Percentiles rank a stretch among this genome's conserved stretches.
Conservation (phyloP, 495 filamentous ascomycete species). For the Xanthoparmelia taractica region DNA sequence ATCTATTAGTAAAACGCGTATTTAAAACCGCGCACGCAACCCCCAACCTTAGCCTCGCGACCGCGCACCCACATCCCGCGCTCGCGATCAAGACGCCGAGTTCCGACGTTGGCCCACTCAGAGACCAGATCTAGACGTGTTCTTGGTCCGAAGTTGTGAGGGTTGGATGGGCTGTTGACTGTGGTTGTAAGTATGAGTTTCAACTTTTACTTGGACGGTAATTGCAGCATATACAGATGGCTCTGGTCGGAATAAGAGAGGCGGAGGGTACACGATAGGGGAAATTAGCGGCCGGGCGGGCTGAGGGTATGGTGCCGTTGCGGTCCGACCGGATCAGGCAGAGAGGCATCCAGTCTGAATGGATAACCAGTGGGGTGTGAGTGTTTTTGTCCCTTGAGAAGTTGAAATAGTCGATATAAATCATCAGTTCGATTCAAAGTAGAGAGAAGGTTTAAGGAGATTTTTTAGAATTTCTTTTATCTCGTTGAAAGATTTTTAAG, state of each 20-base stretch:
- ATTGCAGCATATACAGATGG: not conserved
- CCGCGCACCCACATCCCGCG: slow-evolving; percentile 17
- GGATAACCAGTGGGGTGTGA: slow-evolving; percentile 5
- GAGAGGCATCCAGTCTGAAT: slow-evolving; percentile 27
- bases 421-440: too few relatives aligned
- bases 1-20: too few relatives aligned
- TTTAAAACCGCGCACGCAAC: too few relatives aligned
- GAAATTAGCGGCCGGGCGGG: slow-evolving; percentile 15
- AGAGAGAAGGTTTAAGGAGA: too few relatives aligned
- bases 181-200: too few relatives aligned
- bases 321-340: slow-evolving; percentile 24
- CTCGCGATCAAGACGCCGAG: slow-evolving; percentile 22
- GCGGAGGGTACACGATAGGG: slow-evolving; percentile 2
- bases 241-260: not conserved
- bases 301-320: slow-evolving; percentile 10
- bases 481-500: too few relatives aligned
- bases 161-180: too few relatives aligned
- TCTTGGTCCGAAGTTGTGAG: slow-evolving; percentile 16
- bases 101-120: slow-evolving; percentile 23
- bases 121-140: slow-evolving; percentile 26
- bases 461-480: too few relatives aligned
- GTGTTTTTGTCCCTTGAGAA: too few relatives aligned
- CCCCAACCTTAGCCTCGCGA: slow-evolving; percentile 9
- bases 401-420: too few relatives aligned
- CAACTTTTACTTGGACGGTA: too few relatives aligned